Base-by-base conservation (phyloP, 164 flowering plant species). In the Santalum album region DNA sequence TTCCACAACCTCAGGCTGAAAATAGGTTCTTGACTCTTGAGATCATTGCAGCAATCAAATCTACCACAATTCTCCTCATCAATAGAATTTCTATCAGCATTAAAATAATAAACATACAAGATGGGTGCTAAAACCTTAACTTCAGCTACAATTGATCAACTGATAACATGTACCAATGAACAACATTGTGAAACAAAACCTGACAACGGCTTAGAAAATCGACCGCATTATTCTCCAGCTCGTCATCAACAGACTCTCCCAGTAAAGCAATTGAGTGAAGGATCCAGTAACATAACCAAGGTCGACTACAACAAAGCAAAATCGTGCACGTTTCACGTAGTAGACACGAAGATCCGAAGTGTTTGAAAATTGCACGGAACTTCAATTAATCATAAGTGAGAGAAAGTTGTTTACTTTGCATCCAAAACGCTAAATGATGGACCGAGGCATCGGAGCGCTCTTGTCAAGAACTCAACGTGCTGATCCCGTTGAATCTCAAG, bases 241-340 rank as follows among this genome's bases (percentile, higher is more conserved):
- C 77, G 20, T 53, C 64, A 46, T 85, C 95, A 51, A 89, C 45
- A n/a, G 75, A 68, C 55, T 82, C 92, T 27, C 83, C 88, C 68
- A 89, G 65, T 51, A 89, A 55, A 59, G 95, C 86, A 61, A 89
- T 62, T 19, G 96, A 80, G 53, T 92, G 96, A 64, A 89, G 75
- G 53, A 85, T 85, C 99, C 99, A 89, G 53, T 87, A 89, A 70
- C 99, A 92, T 50, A 92, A 70, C 97, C 99, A 92, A 5, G 96
- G 91, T 24, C 98, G 96, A 75, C 98, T 92, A 65, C 36, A 15
- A n/a, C 21, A 50, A 45, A 25, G 18, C 25, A 45, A 45, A 3
- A 20, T 7, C 46, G 16, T 43, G 6, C 6, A 11, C 20, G 5
- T n/a, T n/a, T 6, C 21, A 43, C 4, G 7, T 11, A 7, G 11